Evolutionary conservation across 257 asterid species (phyloP).

Genomic region (Sherardia arvensis): DNA sequence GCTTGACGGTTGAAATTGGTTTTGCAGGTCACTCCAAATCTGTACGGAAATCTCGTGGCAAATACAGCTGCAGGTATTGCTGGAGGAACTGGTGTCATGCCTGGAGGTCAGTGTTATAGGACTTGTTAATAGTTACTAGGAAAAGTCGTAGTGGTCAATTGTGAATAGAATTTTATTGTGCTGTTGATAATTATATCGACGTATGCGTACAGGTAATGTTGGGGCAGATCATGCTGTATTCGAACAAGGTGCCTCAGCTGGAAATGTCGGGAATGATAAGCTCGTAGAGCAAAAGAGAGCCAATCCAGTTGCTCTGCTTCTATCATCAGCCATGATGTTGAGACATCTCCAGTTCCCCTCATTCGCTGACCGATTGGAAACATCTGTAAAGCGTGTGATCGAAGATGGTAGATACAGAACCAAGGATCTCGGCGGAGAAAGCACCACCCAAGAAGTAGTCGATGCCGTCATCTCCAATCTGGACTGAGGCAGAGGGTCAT

Average conservation of each 20-base stretch:
- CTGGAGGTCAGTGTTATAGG: too few species aligned
- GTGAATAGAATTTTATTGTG: neutral
- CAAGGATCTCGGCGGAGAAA: constrained; percentile 78
- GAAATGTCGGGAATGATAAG: constrained; percentile 81
- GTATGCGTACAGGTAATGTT: constrained; percentile 59
- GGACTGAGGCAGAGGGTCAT: constrained; percentile 35
- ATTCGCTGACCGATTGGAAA: constrained; percentile 85
- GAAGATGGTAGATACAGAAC: constrained; percentile 63
- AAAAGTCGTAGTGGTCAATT: too few species aligned
- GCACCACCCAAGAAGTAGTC: constrained; percentile 80
- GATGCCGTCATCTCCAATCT: constrained; percentile 84
- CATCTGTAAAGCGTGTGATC: constrained; percentile 71
- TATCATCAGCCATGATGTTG: constrained; percentile 96
- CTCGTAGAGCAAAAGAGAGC: constrained; percentile 60
- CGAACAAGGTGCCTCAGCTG: constrained; percentile 99
- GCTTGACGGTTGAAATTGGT: constrained; percentile 7
- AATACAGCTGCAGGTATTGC: constrained; percentile 98
- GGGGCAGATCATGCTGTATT: constrained; percentile 92
- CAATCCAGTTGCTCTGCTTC: constrained; percentile 83
- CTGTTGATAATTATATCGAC: neutral
- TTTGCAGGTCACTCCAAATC: constrained; percentile 92
- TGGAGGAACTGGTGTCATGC: constrained; percentile 99
- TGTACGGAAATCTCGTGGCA: constrained; percentile 82
- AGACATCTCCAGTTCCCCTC: constrained; percentile 97
- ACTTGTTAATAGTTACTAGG: too few species aligned